Base-by-base conservation (phyloP, 148 eudicot genomes). In the Rhododendron mucronatum region DNA sequence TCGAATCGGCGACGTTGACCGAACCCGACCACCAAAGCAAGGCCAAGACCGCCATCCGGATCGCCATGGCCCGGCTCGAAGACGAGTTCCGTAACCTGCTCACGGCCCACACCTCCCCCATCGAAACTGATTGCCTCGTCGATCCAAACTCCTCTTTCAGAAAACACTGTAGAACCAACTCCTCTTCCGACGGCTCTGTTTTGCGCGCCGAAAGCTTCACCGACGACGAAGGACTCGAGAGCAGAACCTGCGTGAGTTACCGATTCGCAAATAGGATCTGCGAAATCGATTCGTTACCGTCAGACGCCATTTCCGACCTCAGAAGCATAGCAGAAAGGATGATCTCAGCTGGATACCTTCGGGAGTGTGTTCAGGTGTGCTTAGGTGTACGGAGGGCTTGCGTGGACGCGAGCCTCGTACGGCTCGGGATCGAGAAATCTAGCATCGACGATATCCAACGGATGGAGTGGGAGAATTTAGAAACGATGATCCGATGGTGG, bases 301-400 rank as follows among this genome's bases (percentile, higher is more conserved):
- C 57, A 0, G 96, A 92, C 1, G 91, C 92, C 5, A 83, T 94
- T 47, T 30, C 78, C 63, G 94, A 93, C 88, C 95, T 97, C 65
- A 86, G 94, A 21, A 85, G 89, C 57, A 93, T 97, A 2, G 98
- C 98, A 0, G 95, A 93, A 86, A 78, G 96, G 57, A 94, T 95
- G 98, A 95, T 92, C 47, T 88, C 91, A 1, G 92, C 92, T 0
- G 98, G 98, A 5, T 93, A 94, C 71, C 77, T 93, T 10, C 89
- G 95, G 16, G 98, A 95, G 89, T 95, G 98, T 39, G 87, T 95
- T 13, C 95, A 94, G 89, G 95, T 92, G 21, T 97, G 93, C 87
- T 93, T 93, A 0, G 91, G 97, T 20, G 96, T 93, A 1, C 87
- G 99, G 44, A 93, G 93, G 82, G 84, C 92, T 1, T 90, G 87